These are phyloP conservation scores for Rostrohypoxylon terebratum DNA, from an alignment of 495 filamentous ascomycete species.

Conservation along the genomic window DNA sequence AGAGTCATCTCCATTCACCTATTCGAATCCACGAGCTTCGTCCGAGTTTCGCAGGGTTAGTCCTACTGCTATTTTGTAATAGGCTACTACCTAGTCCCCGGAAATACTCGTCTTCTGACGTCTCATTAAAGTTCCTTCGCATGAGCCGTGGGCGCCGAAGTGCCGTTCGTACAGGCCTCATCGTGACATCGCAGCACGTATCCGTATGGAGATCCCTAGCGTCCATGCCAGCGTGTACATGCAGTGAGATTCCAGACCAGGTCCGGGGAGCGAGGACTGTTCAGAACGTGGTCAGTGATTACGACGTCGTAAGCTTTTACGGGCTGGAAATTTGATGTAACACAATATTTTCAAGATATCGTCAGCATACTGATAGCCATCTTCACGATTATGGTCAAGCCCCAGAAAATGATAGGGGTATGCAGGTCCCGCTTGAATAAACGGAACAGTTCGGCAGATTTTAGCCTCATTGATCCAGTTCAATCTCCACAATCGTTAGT, in stretches of 20 bases:
- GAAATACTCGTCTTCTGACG: slow-evolving; percentile 2
- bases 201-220: slow-evolving; percentile 29
- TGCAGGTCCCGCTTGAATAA: slow-evolving; percentile 19
- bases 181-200: slow-evolving; percentile 32
- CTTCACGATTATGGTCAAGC: background rate
- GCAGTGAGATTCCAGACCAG: slow-evolving; percentile 1
- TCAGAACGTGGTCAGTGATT: slow-evolving; percentile 11
- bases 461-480: slow-evolving; percentile 24
- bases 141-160: background rate
- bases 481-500: slow-evolving; percentile 36
- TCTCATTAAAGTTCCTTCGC: slow-evolving; percentile 30
- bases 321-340: background rate
- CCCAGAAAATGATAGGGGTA: slow-evolving; percentile 9
- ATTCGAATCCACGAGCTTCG: background rate
- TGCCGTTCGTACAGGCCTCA: slow-evolving; percentile 21
- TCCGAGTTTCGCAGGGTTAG: slow-evolving; percentile 2
- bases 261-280: slow-evolving; percentile 6
- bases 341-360: slow-evolving; percentile 11
- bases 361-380: background rate
- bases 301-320: slow-evolving; percentile 21
- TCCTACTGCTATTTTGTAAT: background rate
- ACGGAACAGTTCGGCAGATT: slow-evolving; percentile 17
- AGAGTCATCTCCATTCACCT: slow-evolving; percentile 2
- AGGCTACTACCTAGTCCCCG: background rate
- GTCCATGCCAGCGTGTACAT: slow-evolving; percentile 21